Base-by-base conservation (phyloP, 2,329 filamentous ascomycete species). In the Curvularia verruculosa region DNA sequence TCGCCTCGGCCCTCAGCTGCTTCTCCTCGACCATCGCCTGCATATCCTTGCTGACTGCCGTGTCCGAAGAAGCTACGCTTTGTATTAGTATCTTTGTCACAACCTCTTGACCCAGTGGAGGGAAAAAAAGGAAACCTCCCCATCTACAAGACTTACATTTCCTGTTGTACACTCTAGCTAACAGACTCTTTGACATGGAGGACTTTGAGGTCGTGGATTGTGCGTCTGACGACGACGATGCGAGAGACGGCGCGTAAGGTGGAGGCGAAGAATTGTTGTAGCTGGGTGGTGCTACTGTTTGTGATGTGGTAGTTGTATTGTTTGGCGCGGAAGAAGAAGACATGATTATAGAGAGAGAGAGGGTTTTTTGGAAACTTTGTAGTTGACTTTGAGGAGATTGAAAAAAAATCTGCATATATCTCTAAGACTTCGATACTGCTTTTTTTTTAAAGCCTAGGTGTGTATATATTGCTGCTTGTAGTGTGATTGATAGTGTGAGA, bases 131-230 rank as follows among this genome's bases (percentile, higher is more conserved):
- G n/a, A n/a, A n/a, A n/a, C n/a, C n/a, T n/a, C n/a, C n/a, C n/a
- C n/a, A n/a, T n/a, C n/a, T n/a, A n/a, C 28, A 29, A 9, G 13
- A 54, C 56, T 29, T 39, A 67, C 66, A 26, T 21, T 60, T 63
- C 6, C 55, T 44, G 23, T 40, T 47, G 51, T 67, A 61, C 21
- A 64, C 43, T 21, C 58, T 55, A 1, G 46, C 21, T 7, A 69
- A 48, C 19, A 61, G 55, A 18, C 58, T 64, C 52, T 68, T 67
- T 5, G 58, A 63, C 26, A 23, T 54, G 13, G 59, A 61, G 13
- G 58, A 59, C 28, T 21, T 56, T 12, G 59, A 64, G 18, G 44
- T 28, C 2, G 59, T 15, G 0, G 62, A 68, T 5, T 55, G 53
- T 1, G 47, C 31, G 19, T 63, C 56, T 0, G 29, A 48, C 21